phyloP scores from a whole-genome alignment of 2,329 filamentous ascomycete genomes.

The Monilinia laxa region DNA sequence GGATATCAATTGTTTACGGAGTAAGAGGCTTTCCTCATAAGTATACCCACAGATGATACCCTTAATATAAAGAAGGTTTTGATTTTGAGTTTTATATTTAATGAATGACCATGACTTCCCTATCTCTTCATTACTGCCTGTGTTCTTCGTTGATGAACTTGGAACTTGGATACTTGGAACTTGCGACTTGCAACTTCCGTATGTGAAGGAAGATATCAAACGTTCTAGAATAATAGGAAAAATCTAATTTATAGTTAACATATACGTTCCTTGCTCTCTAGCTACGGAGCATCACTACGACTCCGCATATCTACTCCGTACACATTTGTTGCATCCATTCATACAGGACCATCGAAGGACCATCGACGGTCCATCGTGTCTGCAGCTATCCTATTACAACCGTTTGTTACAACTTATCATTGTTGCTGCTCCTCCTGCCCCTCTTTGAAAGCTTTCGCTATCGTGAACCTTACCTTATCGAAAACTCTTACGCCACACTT shows the following conservation, averaged over 20 bases:
- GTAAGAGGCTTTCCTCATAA: background rate
- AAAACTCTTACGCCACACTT: slow-evolving; percentile 4
- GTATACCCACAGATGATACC: slow-evolving; percentile 4
- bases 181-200: background rate
- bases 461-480: slow-evolving; percentile 7
- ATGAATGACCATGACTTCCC: background rate
- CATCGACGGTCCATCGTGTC: no score
- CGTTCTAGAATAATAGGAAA: background rate
- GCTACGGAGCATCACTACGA: no score
- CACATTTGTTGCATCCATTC: no score
- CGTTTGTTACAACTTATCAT: background rate
- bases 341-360: no score
- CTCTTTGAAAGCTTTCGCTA: slow-evolving; percentile 12
- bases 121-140: background rate
- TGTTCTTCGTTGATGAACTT: no score
- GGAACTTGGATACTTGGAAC: no score
- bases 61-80: slow-evolving; percentile 8
- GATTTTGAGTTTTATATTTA: background rate
- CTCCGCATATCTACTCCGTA: no score
- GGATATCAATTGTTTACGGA: background rate
- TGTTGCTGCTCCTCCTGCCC: background rate
- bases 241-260: background rate
- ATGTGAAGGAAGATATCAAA: background rate
- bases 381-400: background rate
- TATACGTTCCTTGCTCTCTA: no score